A percentile compares a stretch with the other conserved stretches of the same genome.
Evolutionary conservation across 805 yeast genomes (phyloP).

Genomic region (Cyberlindnera mississippiensis): DNA sequence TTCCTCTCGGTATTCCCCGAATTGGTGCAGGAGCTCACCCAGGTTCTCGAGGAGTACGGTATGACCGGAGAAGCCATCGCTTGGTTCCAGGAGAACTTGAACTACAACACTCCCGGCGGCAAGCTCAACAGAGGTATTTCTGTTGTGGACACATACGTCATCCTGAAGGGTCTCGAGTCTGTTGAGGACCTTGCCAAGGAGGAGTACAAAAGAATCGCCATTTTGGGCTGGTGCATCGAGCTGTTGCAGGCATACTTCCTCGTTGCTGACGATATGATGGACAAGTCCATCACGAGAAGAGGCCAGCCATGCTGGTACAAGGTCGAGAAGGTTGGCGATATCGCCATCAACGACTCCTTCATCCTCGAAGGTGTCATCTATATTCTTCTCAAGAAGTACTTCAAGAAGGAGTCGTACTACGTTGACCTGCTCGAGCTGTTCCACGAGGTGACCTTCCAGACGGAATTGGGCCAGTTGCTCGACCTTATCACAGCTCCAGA

Average conservation of each 20-base stretch:
- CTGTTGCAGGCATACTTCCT: conserved; percentile 92
- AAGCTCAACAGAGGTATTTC: conserved; percentile 94
- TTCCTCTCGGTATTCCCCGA: conserved; percentile 86
- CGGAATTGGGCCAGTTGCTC: conserved; percentile 93
- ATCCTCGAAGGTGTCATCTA: conserved; percentile 96
- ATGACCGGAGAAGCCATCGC: conserved; percentile 98
- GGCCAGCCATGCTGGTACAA: conserved; percentile 99
- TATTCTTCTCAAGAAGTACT: conserved; percentile 81
- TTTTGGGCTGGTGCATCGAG: conserved; percentile 95
- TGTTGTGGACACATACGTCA: conserved; percentile 86
- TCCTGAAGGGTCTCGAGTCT: conserved; percentile 61
- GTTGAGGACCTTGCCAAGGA: conserved; percentile 55
- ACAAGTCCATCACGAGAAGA: conserved; percentile 90
- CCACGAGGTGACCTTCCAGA: conserved; percentile 96
- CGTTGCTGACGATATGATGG: conserved; percentile 99
- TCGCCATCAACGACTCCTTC: conserved; percentile 96
- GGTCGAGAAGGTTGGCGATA: conserved; percentile 72
- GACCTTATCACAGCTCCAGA: conserved; percentile 98
- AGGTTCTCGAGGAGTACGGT: conserved; percentile 95
- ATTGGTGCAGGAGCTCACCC: conserved; percentile 83
- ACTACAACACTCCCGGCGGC: conserved; percentile 94
- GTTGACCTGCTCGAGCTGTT: conserved; percentile 87
- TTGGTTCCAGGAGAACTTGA: conserved; percentile 73
- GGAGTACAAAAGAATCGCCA: conserved; percentile 80
- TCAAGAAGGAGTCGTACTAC: conserved; percentile 76